phyloP scores from a whole-genome alignment of 2,329 filamentous ascomycete genomes.

The Dissoconium aciculare region DNA sequence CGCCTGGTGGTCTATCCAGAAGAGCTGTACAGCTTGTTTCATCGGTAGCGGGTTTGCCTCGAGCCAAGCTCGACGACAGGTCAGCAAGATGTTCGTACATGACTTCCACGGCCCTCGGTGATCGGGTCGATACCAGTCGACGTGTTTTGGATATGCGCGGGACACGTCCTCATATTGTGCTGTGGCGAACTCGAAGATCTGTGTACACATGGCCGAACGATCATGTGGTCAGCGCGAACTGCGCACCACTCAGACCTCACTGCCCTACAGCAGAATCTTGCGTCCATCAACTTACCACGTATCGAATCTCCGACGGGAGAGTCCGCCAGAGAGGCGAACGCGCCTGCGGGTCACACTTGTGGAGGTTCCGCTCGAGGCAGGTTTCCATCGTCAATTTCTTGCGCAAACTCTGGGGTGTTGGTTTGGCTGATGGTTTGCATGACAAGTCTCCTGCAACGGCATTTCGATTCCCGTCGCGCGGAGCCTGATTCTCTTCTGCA shows the following conservation, averaged over 20 bases:
- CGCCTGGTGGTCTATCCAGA: conserved; percentile 21
- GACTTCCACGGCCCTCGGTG: conserved; percentile 15
- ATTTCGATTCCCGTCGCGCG: no score
- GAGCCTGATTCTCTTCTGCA: no score
- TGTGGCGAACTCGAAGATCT: conserved; percentile 24
- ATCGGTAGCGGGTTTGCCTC: conserved; percentile 22
- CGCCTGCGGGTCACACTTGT: conserved; percentile 7
- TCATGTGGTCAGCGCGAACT: no score
- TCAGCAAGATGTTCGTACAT: conserved; percentile 19
- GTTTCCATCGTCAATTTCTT: conserved; percentile 5
- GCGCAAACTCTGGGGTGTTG: no score
- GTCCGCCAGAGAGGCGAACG: conserved; percentile 8
- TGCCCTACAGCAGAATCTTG: no score
- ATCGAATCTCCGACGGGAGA: conserved; percentile 8
- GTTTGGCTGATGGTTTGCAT: no score
- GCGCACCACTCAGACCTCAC: no score
- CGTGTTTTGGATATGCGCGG: conserved; percentile 14
- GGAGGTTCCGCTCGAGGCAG: conserved; percentile 4
- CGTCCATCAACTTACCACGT: no score
- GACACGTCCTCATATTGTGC: conserved; percentile 18
- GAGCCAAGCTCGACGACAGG: conserved; percentile 25
- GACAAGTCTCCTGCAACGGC: no score
- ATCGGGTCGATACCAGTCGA: conserved; percentile 23
- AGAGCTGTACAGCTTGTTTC: conserved; percentile 18
- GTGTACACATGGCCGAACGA: no score